Percentiles rank a stretch among this genome's conserved stretches.
These are phyloP conservation scores for Thinopyrum elongatum DNA, from an alignment of 176 grass and related monocot genomes.

Conservation along the genomic window DNA sequence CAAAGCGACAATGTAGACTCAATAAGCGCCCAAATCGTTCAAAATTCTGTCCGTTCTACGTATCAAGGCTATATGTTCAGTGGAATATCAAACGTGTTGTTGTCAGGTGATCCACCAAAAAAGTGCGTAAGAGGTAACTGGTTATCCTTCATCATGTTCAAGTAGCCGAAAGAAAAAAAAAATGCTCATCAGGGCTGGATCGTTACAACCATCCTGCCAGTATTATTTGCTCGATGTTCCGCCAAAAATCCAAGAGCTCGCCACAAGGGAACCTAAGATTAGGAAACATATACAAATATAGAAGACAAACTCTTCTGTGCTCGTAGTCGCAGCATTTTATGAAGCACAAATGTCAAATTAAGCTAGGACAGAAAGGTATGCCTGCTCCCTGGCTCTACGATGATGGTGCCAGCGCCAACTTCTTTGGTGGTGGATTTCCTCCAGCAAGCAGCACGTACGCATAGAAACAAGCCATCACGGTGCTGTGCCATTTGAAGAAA, in stretches of 20 bases:
- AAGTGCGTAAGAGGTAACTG: not conserved
- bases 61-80: not conserved
- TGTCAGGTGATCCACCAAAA: not conserved
- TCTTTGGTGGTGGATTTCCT: slow-evolving; percentile 66
- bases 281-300: slow-evolving; percentile 40
- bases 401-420: slow-evolving; percentile 13
- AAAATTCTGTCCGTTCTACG: not conserved
- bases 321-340: not conserved
- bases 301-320: slow-evolving; percentile 17
- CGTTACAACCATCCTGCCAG: slow-evolving; percentile 6
- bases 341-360: not conserved
- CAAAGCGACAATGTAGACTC: too few species aligned
- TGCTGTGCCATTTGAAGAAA: slow-evolving; percentile 34
- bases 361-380: not conserved
- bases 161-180: not conserved
- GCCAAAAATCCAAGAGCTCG: slow-evolving; percentile 9
- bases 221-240: slow-evolving; percentile 26
- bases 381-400: slow-evolving; percentile 6
- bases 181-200: slow-evolving; percentile 1
- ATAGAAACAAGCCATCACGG: slow-evolving; percentile 57
- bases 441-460: slow-evolving; percentile 49
- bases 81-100: not conserved
- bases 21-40: not conserved
- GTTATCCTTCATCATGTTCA: not conserved
- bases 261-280: not conserved